Evolutionary conservation across 441 rosid genomes (phyloP), one percentile per base, ranked within the genome.

Genomic region (Gossypium laxum): DNA sequence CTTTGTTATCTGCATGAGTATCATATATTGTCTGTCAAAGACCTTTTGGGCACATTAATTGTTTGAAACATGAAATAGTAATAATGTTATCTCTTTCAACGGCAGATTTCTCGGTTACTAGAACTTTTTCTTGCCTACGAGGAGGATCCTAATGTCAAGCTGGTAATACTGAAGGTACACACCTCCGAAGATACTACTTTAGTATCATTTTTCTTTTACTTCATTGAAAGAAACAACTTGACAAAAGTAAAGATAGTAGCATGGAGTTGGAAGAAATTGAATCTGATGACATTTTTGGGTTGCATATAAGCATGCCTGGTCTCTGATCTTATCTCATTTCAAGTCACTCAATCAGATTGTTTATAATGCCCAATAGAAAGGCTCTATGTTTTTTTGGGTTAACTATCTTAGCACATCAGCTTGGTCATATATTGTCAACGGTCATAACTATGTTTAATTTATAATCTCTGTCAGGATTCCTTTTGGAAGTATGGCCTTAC

Each of bases 61-160:
- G 1, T 3, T 26, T 50, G 32, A 14, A 56, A 22, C 14, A 22
- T 41, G 41, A 55, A 34, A 24, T 0, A 38, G 22, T 3, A 38
- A 18, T 32, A 0, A 62, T 34, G 2, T 6, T 19, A 22, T 64
- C 48, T 24, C 41, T 54, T 22, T 38, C 18, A 14, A 54, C 0
- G 50, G 15, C 32, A 72, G 75, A 28, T 72, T 54, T 72, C 70
- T 52, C 56, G 26, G 6, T 41, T 72, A 15, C 64, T 34, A 15
- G 70, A 72, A 14, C 63, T 62, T 63, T 72, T 72, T 32, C 51
- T 72, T 63, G 75, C 70, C 34, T 64, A 64, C 15, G 75, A 72
- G 75, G 62, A 63, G 17, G 70, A 64, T 54, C 70, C 75, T 54
- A 54, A 64, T 52, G 75, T 72, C 47, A 72, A 64, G 45, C 22